Conservation (phyloP, 83 land plant genomes). For the Thuja plicata region DNA sequence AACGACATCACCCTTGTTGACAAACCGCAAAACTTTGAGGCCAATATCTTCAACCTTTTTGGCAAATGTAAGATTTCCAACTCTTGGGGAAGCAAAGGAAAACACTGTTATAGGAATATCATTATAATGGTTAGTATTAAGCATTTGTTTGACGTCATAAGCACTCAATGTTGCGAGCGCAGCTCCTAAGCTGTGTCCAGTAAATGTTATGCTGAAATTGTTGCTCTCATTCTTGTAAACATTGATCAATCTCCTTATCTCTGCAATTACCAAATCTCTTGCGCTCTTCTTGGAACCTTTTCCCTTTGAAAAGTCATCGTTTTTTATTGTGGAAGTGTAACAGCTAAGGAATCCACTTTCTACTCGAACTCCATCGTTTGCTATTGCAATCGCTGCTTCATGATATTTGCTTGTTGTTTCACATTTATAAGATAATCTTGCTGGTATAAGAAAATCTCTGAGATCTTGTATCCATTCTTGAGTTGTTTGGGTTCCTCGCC, state of each 20-base stretch:
- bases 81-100: constrained; percentile 30
- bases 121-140: neutral
- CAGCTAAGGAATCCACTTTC: constrained; percentile 23
- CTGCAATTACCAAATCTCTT: constrained; percentile 20
- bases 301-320: neutral
- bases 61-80: constrained; percentile 24
- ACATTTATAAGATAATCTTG: constrained; percentile 14
- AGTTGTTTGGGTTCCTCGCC: constrained; percentile 76
- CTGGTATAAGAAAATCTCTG: constrained; percentile 36
- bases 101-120: constrained; percentile 14
- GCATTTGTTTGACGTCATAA: constrained; percentile 31
- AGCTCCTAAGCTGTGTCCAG: constrained; percentile 63
- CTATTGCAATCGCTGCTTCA: too few relatives aligned
- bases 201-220: constrained; percentile 40
- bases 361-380: neutral
- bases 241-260: constrained; percentile 18
- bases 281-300: constrained; percentile 11
- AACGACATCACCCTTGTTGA: constrained; percentile 30
- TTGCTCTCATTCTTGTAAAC: constrained; percentile 16
- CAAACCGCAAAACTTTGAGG: constrained; percentile 21
- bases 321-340: constrained; percentile 11
- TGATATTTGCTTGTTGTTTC: neutral
- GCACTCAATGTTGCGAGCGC: constrained; percentile 53
- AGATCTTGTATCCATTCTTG: constrained; percentile 71
- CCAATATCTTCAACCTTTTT: constrained; percentile 24